Evolutionary conservation across 2,329 filamentous ascomycete species (phyloP).

Genomic region (Aureobasidium zeae): DNA sequence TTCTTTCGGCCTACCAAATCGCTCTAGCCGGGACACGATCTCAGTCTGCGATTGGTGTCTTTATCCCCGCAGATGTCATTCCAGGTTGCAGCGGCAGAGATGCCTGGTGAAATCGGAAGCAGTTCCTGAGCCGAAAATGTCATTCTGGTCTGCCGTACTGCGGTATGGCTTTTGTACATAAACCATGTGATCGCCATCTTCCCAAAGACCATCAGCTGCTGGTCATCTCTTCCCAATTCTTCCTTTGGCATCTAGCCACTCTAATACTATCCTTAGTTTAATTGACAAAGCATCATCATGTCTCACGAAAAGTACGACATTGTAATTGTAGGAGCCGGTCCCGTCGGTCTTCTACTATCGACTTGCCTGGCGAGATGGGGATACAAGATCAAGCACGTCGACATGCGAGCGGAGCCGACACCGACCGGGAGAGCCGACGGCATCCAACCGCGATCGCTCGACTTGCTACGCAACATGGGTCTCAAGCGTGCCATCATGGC

Average conservation of each 20-base stretch:
- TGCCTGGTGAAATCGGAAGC: constrained; percentile 10
- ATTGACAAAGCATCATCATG: constrained; percentile 2
- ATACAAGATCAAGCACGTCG: constrained; percentile 90
- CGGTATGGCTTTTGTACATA: constrained; percentile 1
- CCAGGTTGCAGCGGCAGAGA: constrained; percentile 3
- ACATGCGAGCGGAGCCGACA: constrained; percentile 79
- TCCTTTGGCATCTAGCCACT: not conserved
- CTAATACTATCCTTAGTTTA: not conserved
- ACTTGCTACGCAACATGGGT: constrained; percentile 81
- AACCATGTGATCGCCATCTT: constrained; percentile 7
- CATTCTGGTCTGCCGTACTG: constrained; percentile 8
- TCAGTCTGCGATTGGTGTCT: constrained; percentile 11
- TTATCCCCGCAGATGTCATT: constrained; percentile 10
- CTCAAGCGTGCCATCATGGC: constrained; percentile 83
- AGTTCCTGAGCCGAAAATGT: constrained; percentile 10
- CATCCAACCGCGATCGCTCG: constrained; percentile 81
- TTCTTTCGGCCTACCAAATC: constrained; percentile 8
- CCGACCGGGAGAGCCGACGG: constrained; percentile 80
- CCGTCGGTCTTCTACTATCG: constrained; percentile 78
- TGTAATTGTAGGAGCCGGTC: constrained; percentile 82
- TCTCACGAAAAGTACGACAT: constrained; percentile 49
- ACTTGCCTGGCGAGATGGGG: constrained; percentile 86
- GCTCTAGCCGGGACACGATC: constrained; percentile 6
- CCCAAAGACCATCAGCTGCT: not conserved
- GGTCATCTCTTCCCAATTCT: not conserved